A percentile compares a stretch with the other conserved stretches of the same genome.
These are phyloP conservation scores for Solanum bulbocastanum DNA, from an alignment of 257 asterid species.

Conservation along the genomic window DNA sequence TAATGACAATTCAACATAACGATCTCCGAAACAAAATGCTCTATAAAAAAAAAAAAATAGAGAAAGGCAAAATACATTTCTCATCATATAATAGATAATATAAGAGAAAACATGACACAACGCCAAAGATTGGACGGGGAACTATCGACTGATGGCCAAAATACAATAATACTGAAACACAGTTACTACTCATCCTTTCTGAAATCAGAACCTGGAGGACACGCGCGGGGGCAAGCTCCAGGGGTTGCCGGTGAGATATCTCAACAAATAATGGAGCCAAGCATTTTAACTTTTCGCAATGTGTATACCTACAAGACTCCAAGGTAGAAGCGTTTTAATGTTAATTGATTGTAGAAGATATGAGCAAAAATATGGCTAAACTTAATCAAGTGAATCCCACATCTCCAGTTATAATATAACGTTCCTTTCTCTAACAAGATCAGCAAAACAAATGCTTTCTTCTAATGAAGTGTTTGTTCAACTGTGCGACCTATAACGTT, in stretches of 20 bases:
- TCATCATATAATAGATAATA: background rate
- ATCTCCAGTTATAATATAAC: background rate
- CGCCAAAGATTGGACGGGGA: background rate
- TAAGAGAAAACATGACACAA: background rate
- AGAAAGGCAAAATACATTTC: background rate
- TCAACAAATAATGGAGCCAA: background rate
- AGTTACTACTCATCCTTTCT: background rate
- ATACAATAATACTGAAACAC: background rate
- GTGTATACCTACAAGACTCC: background rate
- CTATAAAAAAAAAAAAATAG: background rate
- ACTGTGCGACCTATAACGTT: background rate
- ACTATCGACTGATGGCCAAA: background rate
- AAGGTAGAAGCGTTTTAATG: background rate
- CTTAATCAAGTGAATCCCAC: background rate
- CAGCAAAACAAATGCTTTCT: background rate
- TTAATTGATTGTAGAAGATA: background rate
- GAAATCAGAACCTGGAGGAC: background rate
- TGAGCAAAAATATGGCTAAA: background rate
- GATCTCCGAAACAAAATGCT: background rate
- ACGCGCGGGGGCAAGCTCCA: background rate
- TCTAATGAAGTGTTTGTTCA: background rate
- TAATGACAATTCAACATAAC: background rate
- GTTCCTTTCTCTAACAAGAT: background rate
- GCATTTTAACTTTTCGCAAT: background rate
- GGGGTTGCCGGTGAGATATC: background rate